phyloP scores from a whole-genome alignment of 2,329 filamentous ascomycete genomes.

The Xylariaceae sp. region DNA sequence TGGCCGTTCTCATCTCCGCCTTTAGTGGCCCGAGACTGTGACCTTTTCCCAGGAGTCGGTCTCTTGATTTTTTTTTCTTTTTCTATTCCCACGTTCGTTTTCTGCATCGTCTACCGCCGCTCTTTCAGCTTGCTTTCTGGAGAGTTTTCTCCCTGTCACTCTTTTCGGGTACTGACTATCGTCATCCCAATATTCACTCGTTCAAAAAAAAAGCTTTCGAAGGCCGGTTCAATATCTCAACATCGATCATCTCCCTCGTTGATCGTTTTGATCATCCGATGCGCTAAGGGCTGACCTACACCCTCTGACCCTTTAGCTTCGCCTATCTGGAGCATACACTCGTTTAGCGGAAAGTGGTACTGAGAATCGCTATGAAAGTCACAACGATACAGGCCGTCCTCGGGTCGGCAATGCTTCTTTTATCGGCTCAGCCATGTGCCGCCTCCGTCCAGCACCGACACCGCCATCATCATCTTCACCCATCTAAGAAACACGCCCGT shows the following conservation, averaged over 20 bases:
- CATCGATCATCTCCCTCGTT: constrained; percentile 21
- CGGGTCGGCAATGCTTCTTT: constrained; percentile 51
- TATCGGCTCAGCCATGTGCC: constrained; percentile 45
- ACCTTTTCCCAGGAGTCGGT: no score
- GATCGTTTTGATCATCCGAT: constrained; percentile 25
- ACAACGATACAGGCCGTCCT: constrained; percentile 52
- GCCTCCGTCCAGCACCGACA: constrained; percentile 40
- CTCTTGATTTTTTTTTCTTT: constrained; percentile 9
- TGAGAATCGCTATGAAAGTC: constrained; percentile 53
- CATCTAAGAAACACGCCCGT: constrained; percentile 41
- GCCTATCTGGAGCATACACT: constrained; percentile 15
- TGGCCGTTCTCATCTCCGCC: not conserved
- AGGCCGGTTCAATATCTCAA: constrained; percentile 4
- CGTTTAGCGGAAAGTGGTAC: constrained; percentile 19
- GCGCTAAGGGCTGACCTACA: constrained; percentile 10
- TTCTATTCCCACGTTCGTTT: constrained; percentile 11
- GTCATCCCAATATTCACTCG: constrained; percentile 2
- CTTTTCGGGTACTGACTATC: constrained; percentile 17
- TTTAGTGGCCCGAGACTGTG: no score
- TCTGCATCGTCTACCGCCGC: constrained; percentile 12
- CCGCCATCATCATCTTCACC: constrained; percentile 46
- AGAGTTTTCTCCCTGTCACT: constrained; percentile 22
- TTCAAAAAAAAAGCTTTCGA: constrained; percentile 5
- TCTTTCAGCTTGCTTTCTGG: constrained; percentile 14
- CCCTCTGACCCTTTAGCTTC: constrained; percentile 9